Evolutionary conservation across 345 rosid species (phyloP).

Genomic region (Raphanus sativus): DNA sequence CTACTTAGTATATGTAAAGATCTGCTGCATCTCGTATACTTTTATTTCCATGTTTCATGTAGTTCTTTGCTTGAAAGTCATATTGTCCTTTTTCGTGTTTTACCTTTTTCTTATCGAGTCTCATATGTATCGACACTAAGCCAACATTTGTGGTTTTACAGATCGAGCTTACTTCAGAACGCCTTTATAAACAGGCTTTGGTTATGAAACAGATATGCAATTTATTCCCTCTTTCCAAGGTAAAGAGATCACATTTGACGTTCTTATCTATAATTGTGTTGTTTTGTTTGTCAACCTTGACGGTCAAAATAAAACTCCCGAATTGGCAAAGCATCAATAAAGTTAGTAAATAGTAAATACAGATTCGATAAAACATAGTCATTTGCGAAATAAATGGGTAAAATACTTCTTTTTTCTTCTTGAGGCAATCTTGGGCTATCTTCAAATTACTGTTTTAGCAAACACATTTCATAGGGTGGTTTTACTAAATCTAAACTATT

Average conservation of each 20-base stretch:
- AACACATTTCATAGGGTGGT: background rate
- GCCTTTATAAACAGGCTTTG: conserved; percentile 84
- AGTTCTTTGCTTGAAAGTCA: background rate
- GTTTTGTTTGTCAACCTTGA: background rate
- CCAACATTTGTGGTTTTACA: conserved; percentile 40
- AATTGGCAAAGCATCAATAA: background rate
- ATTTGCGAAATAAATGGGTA: background rate
- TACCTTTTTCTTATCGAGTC: background rate
- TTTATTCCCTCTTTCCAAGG: conserved; percentile 80
- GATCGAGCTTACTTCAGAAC: conserved; percentile 87
- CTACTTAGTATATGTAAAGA: conserved; percentile 79
- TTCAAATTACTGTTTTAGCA: background rate
- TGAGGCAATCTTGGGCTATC: conserved; percentile 11
- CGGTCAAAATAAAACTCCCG: no score
- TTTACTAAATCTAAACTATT: conserved; percentile 9
- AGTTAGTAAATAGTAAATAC: background rate
- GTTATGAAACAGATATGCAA: conserved; percentile 84
- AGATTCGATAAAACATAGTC: no score
- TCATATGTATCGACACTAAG: conserved; percentile 9
- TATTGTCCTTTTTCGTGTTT: background rate
- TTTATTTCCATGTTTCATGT: conserved; percentile 10
- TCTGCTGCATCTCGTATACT: background rate
- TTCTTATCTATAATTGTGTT: background rate
- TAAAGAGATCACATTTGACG: conserved; percentile 39
- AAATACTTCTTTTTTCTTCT: no score